A percentile compares a stretch with the other conserved stretches of the same genome.
Conservation (phyloP, 345 rosid genomes). For the Syzygium aqueum region DNA sequence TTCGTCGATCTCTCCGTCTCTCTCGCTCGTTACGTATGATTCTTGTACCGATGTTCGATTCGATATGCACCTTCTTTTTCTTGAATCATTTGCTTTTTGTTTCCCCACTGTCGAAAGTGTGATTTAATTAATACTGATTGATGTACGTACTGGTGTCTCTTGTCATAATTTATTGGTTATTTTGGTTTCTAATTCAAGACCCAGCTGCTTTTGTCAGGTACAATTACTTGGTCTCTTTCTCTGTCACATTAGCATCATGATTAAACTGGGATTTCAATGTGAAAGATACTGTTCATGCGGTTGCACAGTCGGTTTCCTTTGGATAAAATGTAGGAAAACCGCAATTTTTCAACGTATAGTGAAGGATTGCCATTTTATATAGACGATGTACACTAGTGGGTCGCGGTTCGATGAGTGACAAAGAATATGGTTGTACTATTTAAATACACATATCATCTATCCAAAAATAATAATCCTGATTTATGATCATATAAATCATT, state of each 20-base stretch:
- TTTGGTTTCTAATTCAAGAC: neutral
- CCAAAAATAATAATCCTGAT: neutral
- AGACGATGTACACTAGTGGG: neutral
- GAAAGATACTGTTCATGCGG: neutral
- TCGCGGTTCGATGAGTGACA: neutral
- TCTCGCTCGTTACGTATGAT: constrained; percentile 42
- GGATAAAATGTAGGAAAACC: neutral
- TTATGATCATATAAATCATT: neutral
- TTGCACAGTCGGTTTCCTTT: neutral
- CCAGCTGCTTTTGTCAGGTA: neutral
- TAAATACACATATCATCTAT: neutral
- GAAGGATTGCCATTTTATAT: neutral
- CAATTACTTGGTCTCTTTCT: neutral
- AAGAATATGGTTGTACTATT: neutral
- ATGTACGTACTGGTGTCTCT: neutral
- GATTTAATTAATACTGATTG: neutral
- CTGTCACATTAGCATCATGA: neutral
- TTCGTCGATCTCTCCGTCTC: constrained; percentile 71
- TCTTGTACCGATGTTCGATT: neutral
- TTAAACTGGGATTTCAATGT: neutral
- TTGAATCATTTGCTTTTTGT: neutral
- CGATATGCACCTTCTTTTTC: neutral
- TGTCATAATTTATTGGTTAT: neutral
- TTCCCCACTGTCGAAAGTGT: neutral
- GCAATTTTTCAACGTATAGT: neutral